phyloP scores from a whole-genome alignment of 257 asterid genomes.

The Lycium ferocissimum region DNA sequence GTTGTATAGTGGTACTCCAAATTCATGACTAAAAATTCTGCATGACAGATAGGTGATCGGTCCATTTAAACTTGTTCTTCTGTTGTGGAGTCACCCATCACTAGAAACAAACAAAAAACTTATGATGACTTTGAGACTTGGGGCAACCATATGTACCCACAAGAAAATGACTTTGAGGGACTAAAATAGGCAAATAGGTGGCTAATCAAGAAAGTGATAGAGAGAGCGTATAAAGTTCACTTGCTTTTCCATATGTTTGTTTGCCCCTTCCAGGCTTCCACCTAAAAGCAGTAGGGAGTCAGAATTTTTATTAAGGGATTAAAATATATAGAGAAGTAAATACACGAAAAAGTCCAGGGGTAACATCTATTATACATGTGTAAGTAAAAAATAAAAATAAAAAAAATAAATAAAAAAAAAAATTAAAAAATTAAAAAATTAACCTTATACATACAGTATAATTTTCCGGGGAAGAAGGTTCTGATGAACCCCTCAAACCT shows the following conservation, averaged over 20 bases:
- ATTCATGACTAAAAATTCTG: no score
- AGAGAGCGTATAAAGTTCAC: constrained; percentile 39
- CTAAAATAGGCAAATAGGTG: constrained; percentile 39
- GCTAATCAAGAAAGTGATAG: constrained; percentile 49
- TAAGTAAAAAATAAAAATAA: no score
- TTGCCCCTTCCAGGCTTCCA: constrained; percentile 33
- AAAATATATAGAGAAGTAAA: no score
- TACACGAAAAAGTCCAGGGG: no score
- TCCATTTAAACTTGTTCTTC: background rate
- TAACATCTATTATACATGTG: no score
- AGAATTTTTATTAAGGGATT: no score
- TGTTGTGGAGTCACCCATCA: constrained; percentile 29
- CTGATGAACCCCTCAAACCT: no score
- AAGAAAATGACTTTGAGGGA: constrained; percentile 29
- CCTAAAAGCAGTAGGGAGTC: background rate
- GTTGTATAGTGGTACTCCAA: background rate
- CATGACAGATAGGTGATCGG: background rate
- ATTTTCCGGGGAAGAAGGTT: no score
- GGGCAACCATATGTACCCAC: constrained; percentile 24
- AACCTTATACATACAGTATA: no score
- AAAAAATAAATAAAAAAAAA: no score
- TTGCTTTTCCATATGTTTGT: constrained; percentile 43
- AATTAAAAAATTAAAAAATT: no score
- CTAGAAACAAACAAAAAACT: constrained; percentile 36
- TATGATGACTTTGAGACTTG: constrained; percentile 46